These are phyloP conservation scores for Lagenidium giganteum DNA, from an alignment of 352 stramenopile genomes.

Conservation along the genomic window DNA sequence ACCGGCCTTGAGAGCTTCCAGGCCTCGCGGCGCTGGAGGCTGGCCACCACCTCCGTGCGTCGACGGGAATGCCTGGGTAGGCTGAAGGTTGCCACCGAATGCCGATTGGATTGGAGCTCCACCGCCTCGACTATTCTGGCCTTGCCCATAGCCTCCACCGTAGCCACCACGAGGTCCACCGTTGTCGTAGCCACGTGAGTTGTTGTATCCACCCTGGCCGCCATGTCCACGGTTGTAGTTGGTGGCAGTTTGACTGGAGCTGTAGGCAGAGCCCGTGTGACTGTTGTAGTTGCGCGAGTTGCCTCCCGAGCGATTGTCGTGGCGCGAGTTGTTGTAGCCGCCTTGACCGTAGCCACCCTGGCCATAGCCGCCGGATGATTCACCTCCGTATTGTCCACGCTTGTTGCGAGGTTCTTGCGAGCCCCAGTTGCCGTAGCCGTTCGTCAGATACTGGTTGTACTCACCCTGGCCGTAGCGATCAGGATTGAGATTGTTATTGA, in stretches of 20 bases:
- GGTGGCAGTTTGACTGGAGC: conserved; percentile 11
- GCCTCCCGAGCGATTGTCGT: conserved; percentile 18
- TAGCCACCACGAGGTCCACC: conserved; percentile 16
- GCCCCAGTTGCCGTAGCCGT: conserved; percentile 71
- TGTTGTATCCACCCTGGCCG: conserved; percentile 19
- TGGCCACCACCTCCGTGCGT: conserved; percentile 28
- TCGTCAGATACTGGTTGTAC: conserved; percentile 77
- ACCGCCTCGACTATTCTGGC: conserved; percentile 2
- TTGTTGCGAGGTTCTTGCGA: conserved; percentile 80
- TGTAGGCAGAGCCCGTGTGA: conserved; percentile 8
- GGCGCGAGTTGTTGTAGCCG: conserved; percentile 15
- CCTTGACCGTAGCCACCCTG: conserved; percentile 13
- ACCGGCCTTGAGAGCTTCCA: conserved; percentile 75
- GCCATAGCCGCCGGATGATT: conserved; percentile 16
- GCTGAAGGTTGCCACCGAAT: conserved; percentile 49
- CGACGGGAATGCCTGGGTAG: conserved; percentile 42
- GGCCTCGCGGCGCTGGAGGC: conserved; percentile 28
- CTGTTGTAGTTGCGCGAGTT: conserved; percentile 24
- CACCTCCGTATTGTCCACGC: conserved; percentile 39
- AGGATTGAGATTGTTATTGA: conserved; percentile 67
- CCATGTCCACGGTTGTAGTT: conserved; percentile 15
- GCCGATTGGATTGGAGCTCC: conserved; percentile 57
- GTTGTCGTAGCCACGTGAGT: conserved; percentile 16
- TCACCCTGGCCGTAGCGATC: conserved; percentile 43
- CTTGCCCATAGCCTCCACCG: conserved; percentile 6